Base-by-base conservation (phyloP, 768 basidiomycete genomes). In the Leccinum uliginosum region DNA sequence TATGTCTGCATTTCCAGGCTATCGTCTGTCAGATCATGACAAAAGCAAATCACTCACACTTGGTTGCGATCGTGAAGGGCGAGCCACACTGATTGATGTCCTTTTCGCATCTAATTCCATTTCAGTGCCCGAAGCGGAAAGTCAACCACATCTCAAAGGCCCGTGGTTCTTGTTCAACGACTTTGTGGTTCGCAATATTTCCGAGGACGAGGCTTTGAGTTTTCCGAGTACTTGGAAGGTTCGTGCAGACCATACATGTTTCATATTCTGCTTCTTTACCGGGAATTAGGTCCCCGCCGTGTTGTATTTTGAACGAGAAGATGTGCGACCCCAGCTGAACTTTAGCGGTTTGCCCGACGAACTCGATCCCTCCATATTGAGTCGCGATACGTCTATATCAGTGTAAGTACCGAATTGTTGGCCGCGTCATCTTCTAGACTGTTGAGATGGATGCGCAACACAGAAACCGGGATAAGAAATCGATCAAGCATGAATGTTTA, bases 121-220 rank as follows among this genome's bases (percentile, higher is more conserved):
- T 27, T 4, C 59, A 93, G 91, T 94, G 38, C 90, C 90, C 0
- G 84, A 87, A 55, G 82, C 82, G 1, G 85, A 86, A 65, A 70
- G 66, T 8, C 66, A 75, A 11, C 55, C 67, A 1, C 72, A 76
- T 52, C 62, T 61, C 19, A 65, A 62, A 23, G 85, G 83, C 53
- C 83, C 84, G 1, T 99, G 97, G 97, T 88, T 88, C 65, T 71
- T 98, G 54, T 98, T 98, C 83, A 99, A 99, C 66, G 97, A 99
- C 67, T 99, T 99, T 66, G 79, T 86, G 1, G 97, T 99, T 12
- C 78, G 79, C 49, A 90, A 91, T 55, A 83, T 98, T 29, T 76
- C 87, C 2, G 90, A 96, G 71, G 80, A 85, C 32, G 94, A 98
- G 63, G 96, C 91, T 1, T 72, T 98, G 57, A 86, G 87, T 65